These are phyloP conservation scores for Fomitopsis pulvina DNA, from an alignment of 768 basidiomycete genomes.

Conservation along the genomic window DNA sequence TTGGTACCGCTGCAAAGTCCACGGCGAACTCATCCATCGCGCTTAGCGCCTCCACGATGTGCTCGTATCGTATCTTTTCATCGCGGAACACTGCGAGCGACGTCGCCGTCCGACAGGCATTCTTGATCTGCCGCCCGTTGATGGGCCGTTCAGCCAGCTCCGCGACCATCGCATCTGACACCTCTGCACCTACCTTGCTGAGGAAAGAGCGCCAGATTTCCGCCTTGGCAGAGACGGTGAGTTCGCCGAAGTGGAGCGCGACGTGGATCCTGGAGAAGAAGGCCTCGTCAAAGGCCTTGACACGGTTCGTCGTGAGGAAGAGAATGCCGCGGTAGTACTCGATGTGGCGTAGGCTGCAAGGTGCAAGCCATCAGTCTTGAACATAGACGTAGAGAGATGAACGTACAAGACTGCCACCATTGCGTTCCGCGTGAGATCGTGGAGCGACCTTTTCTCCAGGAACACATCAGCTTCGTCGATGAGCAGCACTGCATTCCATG, in stretches of 20 bases:
- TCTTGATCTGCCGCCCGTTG: constrained; percentile 67
- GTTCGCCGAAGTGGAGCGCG: constrained; percentile 54
- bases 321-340: constrained; percentile 29
- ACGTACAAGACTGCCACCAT: constrained; percentile 56
- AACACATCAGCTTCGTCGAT: constrained; percentile 56
- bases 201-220: constrained; percentile 63
- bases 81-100: constrained; percentile 46
- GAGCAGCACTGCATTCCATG: constrained; percentile 29
- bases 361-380: neutral
- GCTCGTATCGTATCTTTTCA: constrained; percentile 38
- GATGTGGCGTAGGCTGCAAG: constrained; percentile 14
- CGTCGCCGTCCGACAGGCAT: constrained; percentile 58
- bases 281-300: constrained; percentile 33
- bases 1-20: too few relatives aligned
- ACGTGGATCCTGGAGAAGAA: constrained; percentile 23
- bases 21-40: constrained; percentile 59
- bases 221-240: constrained; percentile 43
- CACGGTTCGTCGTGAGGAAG: constrained; percentile 34
- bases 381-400: neutral
- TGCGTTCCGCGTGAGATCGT: constrained; percentile 60
- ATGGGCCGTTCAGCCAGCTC: constrained; percentile 44
- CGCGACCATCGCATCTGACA: constrained; percentile 37
- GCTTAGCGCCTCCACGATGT: constrained; percentile 52
- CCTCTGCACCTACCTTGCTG: constrained; percentile 27
- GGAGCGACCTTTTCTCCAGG: constrained; percentile 59